A percentile compares a stretch with the other conserved stretches of the same genome.
phyloP scores from a whole-genome alignment of 2,329 filamentous ascomycete genomes.

The Ophiocordyceps camponoti-leonardi region DNA sequence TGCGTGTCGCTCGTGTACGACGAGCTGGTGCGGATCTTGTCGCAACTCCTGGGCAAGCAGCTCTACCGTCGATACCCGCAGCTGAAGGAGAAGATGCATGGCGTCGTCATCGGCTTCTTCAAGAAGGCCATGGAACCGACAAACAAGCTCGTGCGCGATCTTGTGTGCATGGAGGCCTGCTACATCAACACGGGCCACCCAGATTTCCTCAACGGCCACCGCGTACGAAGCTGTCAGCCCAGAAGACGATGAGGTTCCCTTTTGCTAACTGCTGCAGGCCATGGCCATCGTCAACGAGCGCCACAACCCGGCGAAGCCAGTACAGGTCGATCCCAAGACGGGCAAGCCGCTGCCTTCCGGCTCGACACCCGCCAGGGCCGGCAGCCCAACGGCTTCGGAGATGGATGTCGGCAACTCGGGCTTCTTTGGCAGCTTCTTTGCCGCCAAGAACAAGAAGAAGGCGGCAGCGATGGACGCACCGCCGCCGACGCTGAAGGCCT shows the following conservation, averaged over 20 bases:
- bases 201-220: constrained; percentile 91
- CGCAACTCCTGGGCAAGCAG: constrained; percentile 73
- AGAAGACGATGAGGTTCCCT: not conserved
- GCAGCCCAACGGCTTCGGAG: constrained; percentile 52
- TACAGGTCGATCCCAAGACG: constrained; percentile 95
- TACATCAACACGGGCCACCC: constrained; percentile 98
- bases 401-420: constrained; percentile 43
- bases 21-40: constrained; percentile 87
- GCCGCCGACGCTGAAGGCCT: constrained; percentile 83
- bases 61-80: constrained; percentile 85
- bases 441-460: constrained; percentile 99
- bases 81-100: constrained; percentile 93
- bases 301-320: constrained; percentile 64
- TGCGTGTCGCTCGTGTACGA: constrained; percentile 96
- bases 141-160: constrained; percentile 86
- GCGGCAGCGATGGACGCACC: constrained; percentile 98
- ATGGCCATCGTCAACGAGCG: constrained; percentile 98
- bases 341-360: constrained; percentile 71
- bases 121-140: constrained; percentile 98
- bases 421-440: constrained; percentile 98
- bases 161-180: constrained; percentile 89
- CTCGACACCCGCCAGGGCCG: constrained; percentile 51
- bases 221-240: constrained; percentile 30
- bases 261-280: constrained; percentile 30
- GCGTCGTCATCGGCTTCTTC: constrained; percentile 84